phyloP scores from a whole-genome alignment of 2,329 filamentous ascomycete genomes.

The Gaeumannomyces sp. region DNA sequence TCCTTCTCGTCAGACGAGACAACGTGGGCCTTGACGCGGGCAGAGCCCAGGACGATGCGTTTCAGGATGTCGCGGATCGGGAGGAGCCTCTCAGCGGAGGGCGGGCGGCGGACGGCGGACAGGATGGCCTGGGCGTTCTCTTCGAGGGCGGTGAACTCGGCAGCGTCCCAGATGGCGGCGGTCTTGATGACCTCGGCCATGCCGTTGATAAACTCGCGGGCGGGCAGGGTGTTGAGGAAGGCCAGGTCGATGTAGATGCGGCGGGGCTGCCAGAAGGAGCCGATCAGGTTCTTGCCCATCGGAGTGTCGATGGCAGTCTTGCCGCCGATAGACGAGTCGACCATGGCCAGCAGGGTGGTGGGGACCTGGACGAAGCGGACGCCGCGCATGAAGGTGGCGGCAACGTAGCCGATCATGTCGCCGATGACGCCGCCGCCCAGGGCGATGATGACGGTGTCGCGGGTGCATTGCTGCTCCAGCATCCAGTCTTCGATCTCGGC shows the following conservation, averaged over 20 bases:
- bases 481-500: slow-evolving; percentile 98
- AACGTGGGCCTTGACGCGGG: slow-evolving; percentile 88
- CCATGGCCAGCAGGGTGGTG: slow-evolving; percentile 92
- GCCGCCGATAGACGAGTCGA: slow-evolving; percentile 95
- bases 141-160: slow-evolving; percentile 79
- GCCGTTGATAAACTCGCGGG: slow-evolving; percentile 92
- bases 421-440: slow-evolving; percentile 95
- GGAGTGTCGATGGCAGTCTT: slow-evolving; percentile 98
- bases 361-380: slow-evolving; percentile 95
- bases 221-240: slow-evolving; percentile 85
- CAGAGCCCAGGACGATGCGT: slow-evolving; percentile 79
- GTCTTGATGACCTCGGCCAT: slow-evolving; percentile 99
- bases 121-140: slow-evolving; percentile 73
- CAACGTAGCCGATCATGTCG: slow-evolving; percentile 96
- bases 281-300: slow-evolving; percentile 91
- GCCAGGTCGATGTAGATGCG: slow-evolving; percentile 90
- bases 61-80: slow-evolving; percentile 67
- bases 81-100: slow-evolving; percentile 46
- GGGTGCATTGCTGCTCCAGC: slow-evolving; percentile 84
- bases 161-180: slow-evolving; percentile 89
- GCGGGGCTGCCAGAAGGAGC: slow-evolving; percentile 92
- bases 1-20: slow-evolving; percentile 93
- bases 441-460: slow-evolving; percentile 91
- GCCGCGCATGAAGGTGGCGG: slow-evolving; percentile 97
- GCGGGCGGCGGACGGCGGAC: slow-evolving; percentile 52